Base-by-base conservation (phyloP, 2,329 filamentous ascomycete species). In the Trichoderma sp. region DNA sequence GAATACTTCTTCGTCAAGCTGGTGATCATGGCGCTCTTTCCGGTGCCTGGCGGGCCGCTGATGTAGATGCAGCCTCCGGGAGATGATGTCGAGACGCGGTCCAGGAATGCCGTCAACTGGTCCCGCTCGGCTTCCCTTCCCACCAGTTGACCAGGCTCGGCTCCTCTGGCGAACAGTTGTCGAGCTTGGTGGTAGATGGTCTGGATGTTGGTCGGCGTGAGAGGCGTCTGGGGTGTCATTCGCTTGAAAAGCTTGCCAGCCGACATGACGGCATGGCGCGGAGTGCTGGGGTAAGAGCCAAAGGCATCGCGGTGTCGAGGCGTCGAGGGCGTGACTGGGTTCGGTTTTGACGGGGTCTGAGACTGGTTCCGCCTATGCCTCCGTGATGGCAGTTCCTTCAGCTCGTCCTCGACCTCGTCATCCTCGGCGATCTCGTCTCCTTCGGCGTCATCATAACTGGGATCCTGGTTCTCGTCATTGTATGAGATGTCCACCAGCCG, bases 11-110 rank as follows among this genome's bases (percentile, higher is more conserved):
- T 80, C 55, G 90, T 90, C 58, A 96, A 86, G 74, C 96, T 89
- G 68, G 88, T 88, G 67, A 98, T 88, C 82, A 98, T 90, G 34
- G 95, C 95, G 76, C 93, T 98, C 80, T 99, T 99, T 63, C 95
- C 95, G 0, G 95, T 99, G 12, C 95, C 95, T 2, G 95, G 95
- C 4, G 95, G 95, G 0, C 95, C 95, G 71, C 93, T 97, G 70
- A 99, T 90, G 74, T 99, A 99, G 59, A 97, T 84, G 74, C 94
- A 98, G 61, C 93, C 93, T 61, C 88, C 88, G 3, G 84, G 85
- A 12, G 81, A 81, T 19, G 85, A 77, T 9, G 84, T 80, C 5
- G 88, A 79, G 70, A 88, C 87, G 58, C 84, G 83, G 45, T 85
- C 80, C 58, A 97, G 82, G 73, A 97, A 97, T 0, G 74, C 77